These are phyloP conservation scores for Mycena floridula DNA, from an alignment of 768 basidiomycete genomes.

Conservation along the genomic window DNA sequence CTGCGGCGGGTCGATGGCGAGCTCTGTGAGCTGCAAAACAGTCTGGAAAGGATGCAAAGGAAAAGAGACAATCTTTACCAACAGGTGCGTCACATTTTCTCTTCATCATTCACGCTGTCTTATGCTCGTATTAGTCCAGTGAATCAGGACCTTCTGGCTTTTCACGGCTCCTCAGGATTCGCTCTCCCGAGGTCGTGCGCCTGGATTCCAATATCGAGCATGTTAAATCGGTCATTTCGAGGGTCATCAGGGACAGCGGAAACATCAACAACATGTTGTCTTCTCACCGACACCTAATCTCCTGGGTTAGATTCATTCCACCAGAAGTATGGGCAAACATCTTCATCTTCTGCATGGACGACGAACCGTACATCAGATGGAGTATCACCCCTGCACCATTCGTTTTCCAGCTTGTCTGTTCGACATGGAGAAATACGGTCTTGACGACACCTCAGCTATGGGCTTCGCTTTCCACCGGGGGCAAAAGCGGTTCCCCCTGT, in stretches of 20 bases:
- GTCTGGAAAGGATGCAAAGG: too few species aligned
- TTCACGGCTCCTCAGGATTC: too few species aligned
- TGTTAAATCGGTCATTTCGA: neutral
- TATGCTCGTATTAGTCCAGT: too few species aligned
- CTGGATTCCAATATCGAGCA: neutral
- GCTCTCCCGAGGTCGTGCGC: neutral
- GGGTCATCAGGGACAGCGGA: neutral
- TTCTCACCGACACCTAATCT: conserved; percentile 12
- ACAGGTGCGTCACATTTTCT: too few species aligned
- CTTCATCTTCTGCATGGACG: conserved; percentile 20
- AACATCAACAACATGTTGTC: neutral
- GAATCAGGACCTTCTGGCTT: too few species aligned
- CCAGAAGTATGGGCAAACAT: conserved; percentile 25
- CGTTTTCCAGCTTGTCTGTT: conserved; percentile 20
- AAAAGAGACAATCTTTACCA: too few species aligned
- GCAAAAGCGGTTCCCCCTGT: too few species aligned
- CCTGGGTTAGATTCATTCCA: conserved; percentile 15
- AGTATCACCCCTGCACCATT: conserved; percentile 14
- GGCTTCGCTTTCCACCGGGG: conserved; percentile 18
- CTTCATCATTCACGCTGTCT: too few species aligned
- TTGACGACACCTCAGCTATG: conserved; percentile 24
- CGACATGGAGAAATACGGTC: conserved; percentile 23
- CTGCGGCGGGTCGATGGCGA: too few species aligned
- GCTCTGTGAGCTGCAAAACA: too few species aligned
- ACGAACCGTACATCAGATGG: conserved; percentile 18